Conservation (phyloP, 371 early-diverging fungal genomes). For the Saksenaea oblongispora region DNA sequence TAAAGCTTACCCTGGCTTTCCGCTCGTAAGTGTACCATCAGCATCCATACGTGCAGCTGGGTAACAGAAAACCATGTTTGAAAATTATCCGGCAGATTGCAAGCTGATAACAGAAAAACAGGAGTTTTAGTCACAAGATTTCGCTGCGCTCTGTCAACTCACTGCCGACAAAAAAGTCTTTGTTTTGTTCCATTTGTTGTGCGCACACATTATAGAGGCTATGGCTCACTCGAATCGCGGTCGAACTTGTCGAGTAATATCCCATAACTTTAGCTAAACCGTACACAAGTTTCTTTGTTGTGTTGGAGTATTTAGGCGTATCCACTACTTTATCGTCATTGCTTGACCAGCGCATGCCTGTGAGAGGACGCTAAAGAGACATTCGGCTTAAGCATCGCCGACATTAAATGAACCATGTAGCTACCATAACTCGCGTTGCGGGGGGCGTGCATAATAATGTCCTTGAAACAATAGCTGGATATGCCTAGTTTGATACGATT, state of each 20-base stretch:
- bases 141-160: constrained; percentile 9
- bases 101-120: constrained; percentile 39
- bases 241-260: constrained; percentile 56
- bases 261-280: constrained; percentile 56
- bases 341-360: neutral
- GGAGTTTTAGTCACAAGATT: neutral
- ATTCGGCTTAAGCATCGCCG: neutral
- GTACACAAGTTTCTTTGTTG: constrained; percentile 46
- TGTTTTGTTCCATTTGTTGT: constrained; percentile 50
- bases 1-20: constrained; percentile 73
- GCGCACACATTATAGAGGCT: constrained; percentile 56
- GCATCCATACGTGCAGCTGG: constrained; percentile 92
- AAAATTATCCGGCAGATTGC: constrained; percentile 84
- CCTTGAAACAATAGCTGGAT: neutral
- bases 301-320: constrained; percentile 29
- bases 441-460: neutral
- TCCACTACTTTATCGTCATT: neutral
- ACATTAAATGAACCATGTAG: no score
- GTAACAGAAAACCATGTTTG: constrained; percentile 95
- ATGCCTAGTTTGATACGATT: neutral
- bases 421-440: neutral
- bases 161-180: constrained; percentile 60
- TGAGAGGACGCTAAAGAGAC: neutral
- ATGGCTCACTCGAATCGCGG: constrained; percentile 59
- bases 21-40: constrained; percentile 81